Base-by-base conservation (phyloP, 2,329 filamentous ascomycete genomes). In the Stagonosporopsis rhizophila region DNA sequence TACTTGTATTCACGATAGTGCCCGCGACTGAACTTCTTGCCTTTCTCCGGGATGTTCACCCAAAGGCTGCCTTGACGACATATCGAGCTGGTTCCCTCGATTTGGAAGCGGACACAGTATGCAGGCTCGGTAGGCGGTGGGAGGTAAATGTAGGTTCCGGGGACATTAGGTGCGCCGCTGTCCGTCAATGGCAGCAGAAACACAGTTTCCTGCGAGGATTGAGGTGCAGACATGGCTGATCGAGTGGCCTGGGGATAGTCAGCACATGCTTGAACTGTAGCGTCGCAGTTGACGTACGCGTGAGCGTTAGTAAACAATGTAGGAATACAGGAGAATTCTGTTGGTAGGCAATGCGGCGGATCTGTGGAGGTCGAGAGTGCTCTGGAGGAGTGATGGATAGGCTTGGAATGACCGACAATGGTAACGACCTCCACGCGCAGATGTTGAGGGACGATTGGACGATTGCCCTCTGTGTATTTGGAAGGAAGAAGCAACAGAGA, bases 21-120 rank as follows among this genome's bases (percentile, higher is more conserved):
- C 69, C 89, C 83, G 66, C 95, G 88, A 62, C 87, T 84, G 73
- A 98, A 99, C 39, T 87, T 80, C 45, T 86, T 80, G 56, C 89
- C 92, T 68, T 88, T 82, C 59, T 89, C 85, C 7, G 95, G 95
- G 58, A 98, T 90, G 76, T 99, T 99, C 71, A 96, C 89, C 94
- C 95, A 99, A 61, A 99, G 83, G 73, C 91, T 97, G 57, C 96
- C 95, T 78, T 96, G 84, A 65, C 92, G 87, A 77, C 93, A 97
- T 81, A 99, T 95, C 60, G 94, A 96, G 74, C 94, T 96, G 54
- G 92, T 94, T 60, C 95, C 93, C 77, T 97, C 90, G 67, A 97
- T 94, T 66, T 92, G 87, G 77, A 99, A 96, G 57, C 94, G 89
- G 54, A 97, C 82, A 49, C 85, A 85, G 70, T 98, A 89, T 38